phyloP scores from a whole-genome alignment of 2,329 filamentous ascomycete species.

The Thielaviopsis euricoi region DNA sequence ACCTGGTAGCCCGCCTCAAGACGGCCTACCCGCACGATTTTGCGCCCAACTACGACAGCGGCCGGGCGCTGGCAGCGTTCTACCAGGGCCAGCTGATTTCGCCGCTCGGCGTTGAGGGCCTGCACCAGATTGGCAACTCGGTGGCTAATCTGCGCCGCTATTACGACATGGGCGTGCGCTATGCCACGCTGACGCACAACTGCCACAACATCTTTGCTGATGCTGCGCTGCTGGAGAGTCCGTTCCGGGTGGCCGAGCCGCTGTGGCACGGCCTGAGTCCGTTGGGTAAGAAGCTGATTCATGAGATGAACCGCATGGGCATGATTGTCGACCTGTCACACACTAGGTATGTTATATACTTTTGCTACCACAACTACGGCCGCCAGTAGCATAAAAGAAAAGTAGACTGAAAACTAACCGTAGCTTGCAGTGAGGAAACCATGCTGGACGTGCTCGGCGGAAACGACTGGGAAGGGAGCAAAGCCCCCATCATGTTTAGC shows the following conservation, averaged over 20 bases:
- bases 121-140: conserved; percentile 87
- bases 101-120: conserved; percentile 66
- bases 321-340: conserved; percentile 90
- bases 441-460: conserved; percentile 66
- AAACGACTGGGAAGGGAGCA: conserved; percentile 50
- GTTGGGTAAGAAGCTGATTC: conserved; percentile 50
- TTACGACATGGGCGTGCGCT: conserved; percentile 64
- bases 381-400: too few relatives aligned
- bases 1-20: conserved; percentile 50
- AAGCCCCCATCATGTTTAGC: conserved; percentile 73
- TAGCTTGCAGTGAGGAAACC: conserved; percentile 43
- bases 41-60: conserved; percentile 44
- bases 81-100: conserved; percentile 51
- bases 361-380: not conserved
- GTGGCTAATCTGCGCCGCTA: conserved; percentile 59
- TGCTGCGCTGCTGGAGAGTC: conserved; percentile 50
- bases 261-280: conserved; percentile 58
- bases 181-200: conserved; percentile 81
- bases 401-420: conserved; percentile 5
- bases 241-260: conserved; percentile 34
- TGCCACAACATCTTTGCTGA: conserved; percentile 86
- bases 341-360: conserved; percentile 22
- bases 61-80: conserved; percentile 45
- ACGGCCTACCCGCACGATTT: conserved; percentile 51
- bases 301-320: conserved; percentile 86